Evolutionary conservation across 345 rosid genomes (phyloP), one percentile per base, ranked within the genome.

Genomic region (Euphorbia peplus): DNA sequence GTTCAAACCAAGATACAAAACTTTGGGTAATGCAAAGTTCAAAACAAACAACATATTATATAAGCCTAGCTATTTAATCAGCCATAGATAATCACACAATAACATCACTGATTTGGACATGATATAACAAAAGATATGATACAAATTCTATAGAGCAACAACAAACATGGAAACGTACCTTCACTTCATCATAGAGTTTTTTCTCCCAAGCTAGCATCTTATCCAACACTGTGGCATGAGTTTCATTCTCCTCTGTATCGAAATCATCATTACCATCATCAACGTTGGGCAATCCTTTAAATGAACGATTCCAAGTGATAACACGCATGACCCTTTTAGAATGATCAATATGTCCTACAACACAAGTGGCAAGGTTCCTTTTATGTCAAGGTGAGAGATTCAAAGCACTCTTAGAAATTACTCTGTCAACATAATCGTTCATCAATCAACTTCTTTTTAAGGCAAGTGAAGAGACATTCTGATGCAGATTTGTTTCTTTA

Each of bases 121-220:
- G 47, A 41, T 19, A n/a, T 14, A 28, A n/a, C 4, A 26, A 56
- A 3, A 21, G 24, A 9, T 54, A 57, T 39, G 22, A 47, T n/a
- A 26, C 14, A 32, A n/a, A 26, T 22, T 24, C 25, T 16, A 63
- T 32, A 29, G 60, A 11, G 48, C 53, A 30, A 11, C 42, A 57
- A n/a, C 15, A 42, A 67, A 50, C 25, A 54, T 48, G 55, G 30
- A 42, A 35, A 51, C 80, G 68, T 73, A 95, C 99, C 96, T 88
- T 95, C 41, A 95, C 99, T 88, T 95, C 98, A 65, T 95, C 98
- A 63, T 90, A 95, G 55, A 95, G 95, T 87, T 92, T 95, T 70
- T 92, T 95, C 26, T 95, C 97, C 99, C 99, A 95, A 4, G 98
- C 99, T 56, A 92, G 82, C 87, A 95, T 83, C 73, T 95, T 95